Base-by-base conservation (phyloP, 2,329 filamentous ascomycete genomes). In the Aspergillus brunneoviolaceus region DNA sequence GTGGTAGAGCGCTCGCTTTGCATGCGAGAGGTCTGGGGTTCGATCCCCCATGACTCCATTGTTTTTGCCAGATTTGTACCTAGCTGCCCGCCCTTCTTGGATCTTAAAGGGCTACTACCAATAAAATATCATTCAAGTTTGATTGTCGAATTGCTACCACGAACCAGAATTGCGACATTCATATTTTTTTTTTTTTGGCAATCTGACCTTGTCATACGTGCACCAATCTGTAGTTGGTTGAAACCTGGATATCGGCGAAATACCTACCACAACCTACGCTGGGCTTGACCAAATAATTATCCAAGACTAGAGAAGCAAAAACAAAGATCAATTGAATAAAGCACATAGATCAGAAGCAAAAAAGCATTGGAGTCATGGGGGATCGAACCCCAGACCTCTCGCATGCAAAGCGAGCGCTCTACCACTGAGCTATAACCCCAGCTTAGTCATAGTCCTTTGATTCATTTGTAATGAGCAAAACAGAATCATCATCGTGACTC, bases 1-100 rank as follows among this genome's bases (percentile, higher is more conserved):
- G 39, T 42, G 39, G 39, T 42, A 42, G 39, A 42, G 39, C 39
- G 39, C 39, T 42, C 39, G 39, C 39, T 42, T 42, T 42, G 39
- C 39, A 42, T 42, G 39, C 39, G 39, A 42, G 39, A 42, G 39
- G 39, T 42, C 39, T 42, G 39, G 39, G 39, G 39, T 42, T 42
- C 39, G 39, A 42, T 42, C 39, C 39, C 31, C 25, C 25, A 31
- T 51, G 49, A 51, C 49, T 51, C 19, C 55, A 49, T 33, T 21
- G 21, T 45, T 27, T 45, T 50, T 53, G 14, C 6, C 2, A 7
- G 1, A n/a, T 2, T 42, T 42, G 39, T 1, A 42, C 16, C 10
- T 16, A 23, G 7, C 31, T 5, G 31, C 31, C 39, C 16, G 31
- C 31, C 39, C 16, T n/a, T 42, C 16, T 2, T 12, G 5, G 14